These are phyloP conservation scores for Pseudocercospora pini-densiflorae DNA, from an alignment of 2,329 filamentous ascomycete genomes.

Conservation along the genomic window DNA sequence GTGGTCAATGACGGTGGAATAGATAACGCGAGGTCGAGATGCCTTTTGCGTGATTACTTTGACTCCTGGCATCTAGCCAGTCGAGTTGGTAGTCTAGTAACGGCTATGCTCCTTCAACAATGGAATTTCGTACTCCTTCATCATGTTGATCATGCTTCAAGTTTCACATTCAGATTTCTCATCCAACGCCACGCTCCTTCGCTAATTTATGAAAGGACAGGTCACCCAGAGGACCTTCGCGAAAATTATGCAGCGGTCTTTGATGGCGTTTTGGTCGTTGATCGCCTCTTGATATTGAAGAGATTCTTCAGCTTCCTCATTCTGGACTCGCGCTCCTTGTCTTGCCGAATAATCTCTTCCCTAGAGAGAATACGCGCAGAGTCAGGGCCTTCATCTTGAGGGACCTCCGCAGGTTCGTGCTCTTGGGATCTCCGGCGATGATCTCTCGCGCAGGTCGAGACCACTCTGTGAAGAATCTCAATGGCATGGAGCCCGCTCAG, in stretches of 20 bases:
- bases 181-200: background rate
- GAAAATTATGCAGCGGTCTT: constrained; percentile 8
- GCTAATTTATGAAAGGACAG: background rate
- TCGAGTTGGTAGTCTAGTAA: background rate
- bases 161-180: background rate
- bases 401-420: constrained; percentile 13
- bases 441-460: constrained; percentile 38
- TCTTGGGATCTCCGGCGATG: constrained; percentile 36
- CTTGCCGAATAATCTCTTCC: constrained; percentile 38
- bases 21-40: background rate
- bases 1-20: background rate
- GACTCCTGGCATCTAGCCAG: background rate
- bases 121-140: background rate
- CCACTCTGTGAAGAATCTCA: constrained; percentile 39
- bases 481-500: constrained; percentile 39
- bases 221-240: background rate
- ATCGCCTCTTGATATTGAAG: constrained; percentile 39
- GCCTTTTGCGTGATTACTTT: background rate
- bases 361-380: constrained; percentile 25
- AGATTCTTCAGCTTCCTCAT: constrained; percentile 41
- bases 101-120: background rate
- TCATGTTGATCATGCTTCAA: background rate
- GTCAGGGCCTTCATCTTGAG: constrained; percentile 12
- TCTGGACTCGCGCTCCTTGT: constrained; percentile 41
- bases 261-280: constrained; percentile 22